Evolutionary conservation across 1,139 yeast genomes (phyloP), one percentile per base, ranked within the genome.

Genomic region (Geotrichum australiense): DNA sequence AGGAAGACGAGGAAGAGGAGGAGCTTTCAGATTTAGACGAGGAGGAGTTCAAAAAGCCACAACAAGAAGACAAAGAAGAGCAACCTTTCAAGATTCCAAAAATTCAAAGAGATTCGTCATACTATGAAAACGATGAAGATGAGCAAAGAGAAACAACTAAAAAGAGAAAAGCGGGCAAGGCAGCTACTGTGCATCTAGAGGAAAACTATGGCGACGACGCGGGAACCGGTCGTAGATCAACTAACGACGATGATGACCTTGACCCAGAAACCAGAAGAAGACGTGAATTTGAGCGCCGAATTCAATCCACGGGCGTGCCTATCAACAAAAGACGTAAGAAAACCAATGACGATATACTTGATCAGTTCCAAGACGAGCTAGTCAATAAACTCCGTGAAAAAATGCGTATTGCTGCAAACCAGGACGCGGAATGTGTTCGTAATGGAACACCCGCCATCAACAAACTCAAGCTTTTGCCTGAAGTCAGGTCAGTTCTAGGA

Each of bases 381-480:
- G 84, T 93, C 51, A 79, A 86, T 45, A 72, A 73, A 46, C 70
- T 93, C 52, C 83, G 93, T 53, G 93, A 83, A 55, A 78, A 77
- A 61, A 93, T 93, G 99, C 83, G 91, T 53, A 75, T 79, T 49
- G 97, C 96, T 1, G 98, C 98, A 12, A 79, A 82, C 59, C 68
- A 76, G 53, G 99, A 93, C 62, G 87, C 85, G 32, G 96, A 87
- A 55, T 78, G 85, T 57, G 79, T 87, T 45, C 50, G 59, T 27
- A 56, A 62, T 36, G 82, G 83, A 33, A 70, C 68, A 51, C 86
- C 93, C 35, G 98, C 98, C 3, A 77, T 89, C 33, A 83, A 84
- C 59, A 93, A 93, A 61, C 72, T 93, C 55, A 78, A 79, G 61
- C 66, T 93, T 56, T 71, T 93, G 55, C 83, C 82, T 26, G 83